Conservation (phyloP, 2,329 filamentous ascomycete species). For the Nemania sp. region DNA sequence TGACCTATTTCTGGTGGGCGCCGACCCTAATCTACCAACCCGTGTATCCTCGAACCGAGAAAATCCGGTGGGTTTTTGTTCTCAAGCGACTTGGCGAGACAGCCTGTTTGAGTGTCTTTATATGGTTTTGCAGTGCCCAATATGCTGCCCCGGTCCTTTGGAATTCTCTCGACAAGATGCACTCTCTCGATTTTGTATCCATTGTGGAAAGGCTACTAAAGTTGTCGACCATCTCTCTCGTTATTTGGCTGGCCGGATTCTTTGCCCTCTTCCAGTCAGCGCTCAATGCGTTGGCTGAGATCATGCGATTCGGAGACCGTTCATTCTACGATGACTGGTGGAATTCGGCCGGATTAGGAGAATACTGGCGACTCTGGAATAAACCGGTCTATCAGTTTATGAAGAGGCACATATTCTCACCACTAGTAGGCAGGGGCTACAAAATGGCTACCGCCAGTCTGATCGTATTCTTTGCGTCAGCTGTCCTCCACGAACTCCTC, state of each 20-base stretch:
- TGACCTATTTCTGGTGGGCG: slow-evolving; percentile 98
- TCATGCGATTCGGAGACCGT: slow-evolving; percentile 90
- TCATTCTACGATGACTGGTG: slow-evolving; percentile 99
- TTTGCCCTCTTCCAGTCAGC: slow-evolving; percentile 95
- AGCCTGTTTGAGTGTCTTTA: slow-evolving; percentile 82
- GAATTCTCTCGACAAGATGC: slow-evolving; percentile 91
- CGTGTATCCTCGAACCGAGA: slow-evolving; percentile 86
- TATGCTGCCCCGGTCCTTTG: slow-evolving; percentile 91
- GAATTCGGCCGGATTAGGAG: slow-evolving; percentile 88
- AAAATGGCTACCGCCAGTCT: slow-evolving; percentile 76
- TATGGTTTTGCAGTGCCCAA: slow-evolving; percentile 95
- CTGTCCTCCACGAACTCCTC: slow-evolving; percentile 88
- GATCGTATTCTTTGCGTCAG: slow-evolving; percentile 88
- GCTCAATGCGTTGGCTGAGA: slow-evolving; percentile 89
- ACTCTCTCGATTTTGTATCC: slow-evolving; percentile 80
- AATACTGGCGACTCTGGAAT: slow-evolving; percentile 98
- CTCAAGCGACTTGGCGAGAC: slow-evolving; percentile 84
- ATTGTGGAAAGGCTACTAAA: slow-evolving; percentile 94
- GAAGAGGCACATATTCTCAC: slow-evolving; percentile 91
- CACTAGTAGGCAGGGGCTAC: slow-evolving; percentile 86
- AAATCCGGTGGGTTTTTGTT: slow-evolving; percentile 89
- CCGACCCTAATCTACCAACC: slow-evolving; percentile 97
- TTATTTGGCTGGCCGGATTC: slow-evolving; percentile 98
- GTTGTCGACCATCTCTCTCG: slow-evolving; percentile 91
- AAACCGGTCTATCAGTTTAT: slow-evolving; percentile 98